Percentiles rank a stretch among this genome's conserved stretches.
phyloP scores from a whole-genome alignment of 1,284 basidiomycete species.

The Trichosporon asahii region DNA sequence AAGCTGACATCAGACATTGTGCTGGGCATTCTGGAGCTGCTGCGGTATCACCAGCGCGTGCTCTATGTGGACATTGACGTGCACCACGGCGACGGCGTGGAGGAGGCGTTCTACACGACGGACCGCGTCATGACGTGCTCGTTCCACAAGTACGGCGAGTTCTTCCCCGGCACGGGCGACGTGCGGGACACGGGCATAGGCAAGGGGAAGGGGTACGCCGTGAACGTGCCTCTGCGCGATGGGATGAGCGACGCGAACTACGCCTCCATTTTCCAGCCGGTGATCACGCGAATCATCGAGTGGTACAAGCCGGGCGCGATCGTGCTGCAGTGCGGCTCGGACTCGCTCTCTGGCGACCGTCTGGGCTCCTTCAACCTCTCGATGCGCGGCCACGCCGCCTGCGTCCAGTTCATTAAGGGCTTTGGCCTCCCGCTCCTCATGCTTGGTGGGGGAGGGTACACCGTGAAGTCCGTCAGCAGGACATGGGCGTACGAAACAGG shows the following conservation, averaged over 20 bases:
- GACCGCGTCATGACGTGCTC: conserved; percentile 98
- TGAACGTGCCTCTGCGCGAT: conserved; percentile 93
- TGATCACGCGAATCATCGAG: conserved; percentile 92
- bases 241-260: conserved; percentile 96
- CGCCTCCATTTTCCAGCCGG: conserved; percentile 92
- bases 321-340: conserved; percentile 97
- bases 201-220: conserved; percentile 87
- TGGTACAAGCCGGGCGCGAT: conserved; percentile 93
- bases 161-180: conserved; percentile 98
- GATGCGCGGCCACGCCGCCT: conserved; percentile 97
- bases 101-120: conserved; percentile 98
- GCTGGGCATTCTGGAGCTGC: conserved; percentile 88
- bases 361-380: conserved; percentile 95
- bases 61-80: conserved; percentile 99
- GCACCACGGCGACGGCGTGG: conserved; percentile 98
- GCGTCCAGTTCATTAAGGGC: conserved; percentile 94
- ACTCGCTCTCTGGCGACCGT: conserved; percentile 94
- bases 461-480: conserved; percentile 94
- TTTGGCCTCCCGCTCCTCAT: conserved; percentile 90
- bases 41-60: conserved; percentile 89
- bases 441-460: conserved; percentile 96
- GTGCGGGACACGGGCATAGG: conserved; percentile 87
- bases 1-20: conserved; percentile 71
- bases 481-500: conserved; percentile 99
- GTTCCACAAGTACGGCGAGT: conserved; percentile 99